phyloP scores from a whole-genome alignment of 2,329 filamentous ascomycete species.

The Alternaria sp. region DNA sequence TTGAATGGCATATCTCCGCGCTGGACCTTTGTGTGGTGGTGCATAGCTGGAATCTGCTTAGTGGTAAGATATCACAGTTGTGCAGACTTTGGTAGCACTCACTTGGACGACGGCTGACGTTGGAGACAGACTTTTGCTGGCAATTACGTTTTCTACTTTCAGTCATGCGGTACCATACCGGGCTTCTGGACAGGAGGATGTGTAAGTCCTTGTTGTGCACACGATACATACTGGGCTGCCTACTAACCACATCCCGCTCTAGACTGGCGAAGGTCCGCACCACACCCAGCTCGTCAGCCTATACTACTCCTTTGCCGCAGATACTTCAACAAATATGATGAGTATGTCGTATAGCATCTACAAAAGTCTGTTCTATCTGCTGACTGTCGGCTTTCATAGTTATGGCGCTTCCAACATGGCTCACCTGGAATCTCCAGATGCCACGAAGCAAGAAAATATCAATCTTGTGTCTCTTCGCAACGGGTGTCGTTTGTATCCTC shows the following conservation, averaged over 20 bases:
- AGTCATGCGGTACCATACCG: constrained; percentile 36
- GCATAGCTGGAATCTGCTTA: constrained; percentile 37
- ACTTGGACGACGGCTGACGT: background rate
- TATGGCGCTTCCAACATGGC: constrained; percentile 42
- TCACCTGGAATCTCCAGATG: constrained; percentile 45
- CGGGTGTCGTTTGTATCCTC: constrained; percentile 16
- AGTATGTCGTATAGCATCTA: constrained; percentile 15
- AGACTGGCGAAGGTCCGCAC: constrained; percentile 1
- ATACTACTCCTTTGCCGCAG: constrained; percentile 25
- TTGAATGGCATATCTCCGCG: constrained; percentile 29
- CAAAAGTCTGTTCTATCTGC: background rate
- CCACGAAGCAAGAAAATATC: constrained; percentile 37
- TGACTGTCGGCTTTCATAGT: constrained; percentile 11
- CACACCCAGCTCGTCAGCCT: constrained; percentile 33
- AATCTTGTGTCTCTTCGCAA: constrained; percentile 28
- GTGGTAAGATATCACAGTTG: constrained; percentile 26
- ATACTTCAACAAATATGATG: constrained; percentile 41
- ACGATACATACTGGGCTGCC: background rate
- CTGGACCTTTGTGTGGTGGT: constrained; percentile 46
- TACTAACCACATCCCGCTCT: background rate
- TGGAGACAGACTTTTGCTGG: constrained; percentile 40
- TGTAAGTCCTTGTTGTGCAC: background rate
- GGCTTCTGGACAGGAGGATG: constrained; percentile 19
- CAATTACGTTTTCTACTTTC: constrained; percentile 44
- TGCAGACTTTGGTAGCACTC: background rate